These are phyloP conservation scores for Malus hybrid DNA, from an alignment of 331 rosid species.

Conservation along the genomic window DNA sequence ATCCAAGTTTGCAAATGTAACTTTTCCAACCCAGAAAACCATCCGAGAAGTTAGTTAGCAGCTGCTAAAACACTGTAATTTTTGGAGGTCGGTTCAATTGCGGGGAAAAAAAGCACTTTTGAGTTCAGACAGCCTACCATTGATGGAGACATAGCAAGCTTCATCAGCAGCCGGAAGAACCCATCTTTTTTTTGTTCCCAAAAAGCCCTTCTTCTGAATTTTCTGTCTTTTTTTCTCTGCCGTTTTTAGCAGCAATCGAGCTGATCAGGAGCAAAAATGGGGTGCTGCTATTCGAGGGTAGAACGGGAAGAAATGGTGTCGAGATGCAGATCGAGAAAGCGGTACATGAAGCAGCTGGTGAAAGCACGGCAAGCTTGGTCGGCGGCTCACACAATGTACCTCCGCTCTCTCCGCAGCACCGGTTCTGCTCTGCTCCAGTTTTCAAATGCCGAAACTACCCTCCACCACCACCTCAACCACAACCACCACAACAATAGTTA, in stretches of 20 bases:
- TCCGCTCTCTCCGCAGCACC: constrained; percentile 69
- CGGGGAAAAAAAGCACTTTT: not conserved
- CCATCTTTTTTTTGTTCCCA: not conserved
- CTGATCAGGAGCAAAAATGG: constrained; percentile 35
- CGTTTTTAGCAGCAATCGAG: not conserved
- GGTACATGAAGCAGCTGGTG: constrained; percentile 77
- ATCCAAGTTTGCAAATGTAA: constrained; percentile 1
- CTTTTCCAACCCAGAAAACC: not conserved
- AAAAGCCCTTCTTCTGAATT: not conserved
- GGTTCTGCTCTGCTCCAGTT: constrained; percentile 82
- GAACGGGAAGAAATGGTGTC: constrained; percentile 78
- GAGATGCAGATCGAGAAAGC: constrained; percentile 64
- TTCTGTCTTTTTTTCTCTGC: not conserved
- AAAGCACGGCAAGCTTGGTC: constrained; percentile 71
- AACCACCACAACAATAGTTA: constrained; percentile 27
- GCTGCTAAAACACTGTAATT: not conserved
- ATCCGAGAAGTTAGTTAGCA: not conserved
- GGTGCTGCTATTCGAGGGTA: constrained; percentile 69
- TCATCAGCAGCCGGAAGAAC: not conserved
- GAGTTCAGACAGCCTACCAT: constrained; percentile 9
- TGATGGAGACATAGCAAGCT: constrained; percentile 11
- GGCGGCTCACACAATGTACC: constrained; percentile 67
- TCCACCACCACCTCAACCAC: constrained; percentile 32
- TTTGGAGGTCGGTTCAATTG: constrained; percentile 1
- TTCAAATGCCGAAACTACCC: constrained; percentile 60